Evolutionary conservation across 2,329 filamentous ascomycete genomes (phyloP), one percentile per base, ranked within the genome.

Genomic region (Curvularia lunata): DNA sequence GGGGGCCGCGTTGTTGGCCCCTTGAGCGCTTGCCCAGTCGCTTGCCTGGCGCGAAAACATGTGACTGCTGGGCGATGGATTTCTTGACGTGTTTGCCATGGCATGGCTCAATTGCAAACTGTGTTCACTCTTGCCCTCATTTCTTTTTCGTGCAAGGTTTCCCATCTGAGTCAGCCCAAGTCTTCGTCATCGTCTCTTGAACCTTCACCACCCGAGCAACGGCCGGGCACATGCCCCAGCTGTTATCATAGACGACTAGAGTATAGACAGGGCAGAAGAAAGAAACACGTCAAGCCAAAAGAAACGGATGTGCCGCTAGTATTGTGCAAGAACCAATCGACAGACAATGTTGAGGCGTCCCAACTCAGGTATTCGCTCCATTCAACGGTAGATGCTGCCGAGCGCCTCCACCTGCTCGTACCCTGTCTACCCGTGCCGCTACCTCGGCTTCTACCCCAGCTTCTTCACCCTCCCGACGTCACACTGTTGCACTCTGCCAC

Each of bases 391-490:
- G 5, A 25, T 9, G 13, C 28, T 30, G 9, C 28, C n/a, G n/a
- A 9, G 38, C 19, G 19, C 21, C 40, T 42, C 21, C 13, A 42
- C 21, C 41, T 18, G 8, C 13, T 5, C 23, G 40, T 23, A 42
- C 41, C 41, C 41, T 43, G 41, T 23, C 41, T 27, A 27, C 27
- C 41, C 8, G 41, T 10, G 21, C 30, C 50, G 25, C 55, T 46
- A 59, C 63, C 63, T 65, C 63, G 63, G 63, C 54, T 54, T 12
- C 48, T 52, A 43, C 42, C 47, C 52, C 47, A 27, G 28, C 50
- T 45, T 40, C 28, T 48, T 30, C 48, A 59, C 16, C 37, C 34
- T 56, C 42, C 21, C 50, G 53, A 48, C 43, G 49, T 45, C 38
- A 52, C 28, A 5, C 10, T 25, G 32, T 18, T 13, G 21, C 25